A percentile compares a stretch with the other conserved stretches of the same genome.
Evolutionary conservation across 1,284 basidiomycete species (phyloP).

Genomic region (Irpex sp.): DNA sequence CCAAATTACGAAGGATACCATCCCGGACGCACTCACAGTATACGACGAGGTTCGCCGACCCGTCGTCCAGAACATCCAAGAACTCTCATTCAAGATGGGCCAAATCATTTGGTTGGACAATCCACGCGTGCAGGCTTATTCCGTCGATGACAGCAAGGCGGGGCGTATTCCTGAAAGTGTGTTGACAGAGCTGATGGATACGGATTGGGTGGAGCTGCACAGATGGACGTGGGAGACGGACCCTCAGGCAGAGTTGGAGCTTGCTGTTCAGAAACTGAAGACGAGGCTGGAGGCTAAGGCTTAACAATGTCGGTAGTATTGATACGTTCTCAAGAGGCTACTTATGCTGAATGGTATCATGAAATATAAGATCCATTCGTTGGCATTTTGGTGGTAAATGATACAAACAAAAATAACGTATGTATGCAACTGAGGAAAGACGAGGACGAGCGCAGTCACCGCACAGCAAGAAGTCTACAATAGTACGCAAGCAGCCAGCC

Average conservation of each 20-base stretch:
- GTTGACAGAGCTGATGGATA: neutral
- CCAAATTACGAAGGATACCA: neutral
- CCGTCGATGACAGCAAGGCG: neutral
- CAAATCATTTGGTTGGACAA: neutral
- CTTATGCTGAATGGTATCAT: too few relatives aligned
- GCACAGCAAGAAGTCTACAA: too few relatives aligned
- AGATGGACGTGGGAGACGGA: neutral
- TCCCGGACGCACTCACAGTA: constrained; percentile 3
- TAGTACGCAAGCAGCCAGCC: too few relatives aligned
- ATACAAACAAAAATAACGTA: too few relatives aligned
- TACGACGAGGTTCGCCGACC: constrained; percentile 13
- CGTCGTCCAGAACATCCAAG: constrained; percentile 1
- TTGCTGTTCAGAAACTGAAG: neutral
- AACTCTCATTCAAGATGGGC: neutral
- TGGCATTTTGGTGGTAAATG: too few relatives aligned
- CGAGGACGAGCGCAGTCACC: too few relatives aligned
- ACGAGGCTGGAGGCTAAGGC: too few relatives aligned
- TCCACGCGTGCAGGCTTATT: neutral
- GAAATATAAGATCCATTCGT: too few relatives aligned
- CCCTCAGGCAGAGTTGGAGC: neutral
- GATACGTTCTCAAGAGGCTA: too few relatives aligned
- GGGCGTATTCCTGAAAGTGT: neutral
- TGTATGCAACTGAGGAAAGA: too few relatives aligned
- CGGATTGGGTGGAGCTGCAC: neutral
- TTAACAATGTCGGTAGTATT: too few relatives aligned